Evolutionary conservation across 202 grass and related monocot genomes (phyloP).

Genomic region (Zoysia matrella): DNA sequence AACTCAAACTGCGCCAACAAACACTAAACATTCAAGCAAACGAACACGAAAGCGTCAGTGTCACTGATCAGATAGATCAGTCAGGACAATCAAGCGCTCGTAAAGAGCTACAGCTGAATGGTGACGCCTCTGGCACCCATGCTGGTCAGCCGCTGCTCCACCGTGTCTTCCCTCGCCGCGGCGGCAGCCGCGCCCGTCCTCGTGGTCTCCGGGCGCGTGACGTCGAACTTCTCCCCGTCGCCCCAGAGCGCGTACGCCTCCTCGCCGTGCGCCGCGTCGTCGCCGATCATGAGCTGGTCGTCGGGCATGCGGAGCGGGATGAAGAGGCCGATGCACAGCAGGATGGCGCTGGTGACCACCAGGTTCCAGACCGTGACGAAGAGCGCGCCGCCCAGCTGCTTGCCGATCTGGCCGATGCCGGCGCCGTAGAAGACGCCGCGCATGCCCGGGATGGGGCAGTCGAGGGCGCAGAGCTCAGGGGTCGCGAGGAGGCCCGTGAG

Average conservation of each 20-base stretch:
- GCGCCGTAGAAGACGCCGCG: constrained; percentile 66
- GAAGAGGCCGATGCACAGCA: constrained; percentile 53
- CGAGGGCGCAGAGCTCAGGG: constrained; percentile 56
- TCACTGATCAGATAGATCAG: too few relatives aligned
- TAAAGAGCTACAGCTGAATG: constrained; percentile 51
- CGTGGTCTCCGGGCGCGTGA: constrained; percentile 50
- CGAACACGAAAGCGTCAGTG: too few relatives aligned
- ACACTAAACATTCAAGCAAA: too few relatives aligned
- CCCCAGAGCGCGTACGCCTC: too few relatives aligned
- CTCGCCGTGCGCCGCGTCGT: too few relatives aligned
- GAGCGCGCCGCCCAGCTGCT: constrained; percentile 65
- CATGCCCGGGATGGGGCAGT: constrained; percentile 47
- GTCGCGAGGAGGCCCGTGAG: constrained; percentile 68
- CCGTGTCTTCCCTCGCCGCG: constrained; percentile 23
- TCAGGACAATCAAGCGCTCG: neutral
- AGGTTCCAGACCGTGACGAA: constrained; percentile 66
- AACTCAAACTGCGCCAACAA: constrained; percentile 3
- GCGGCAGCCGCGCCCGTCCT: constrained; percentile 21
- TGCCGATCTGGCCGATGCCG: constrained; percentile 54
- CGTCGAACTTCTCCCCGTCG: too few relatives aligned
- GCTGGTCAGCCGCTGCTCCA: constrained; percentile 35
- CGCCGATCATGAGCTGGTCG: too few relatives aligned
- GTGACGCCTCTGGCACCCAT: constrained; percentile 63
- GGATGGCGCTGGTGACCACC: constrained; percentile 57
- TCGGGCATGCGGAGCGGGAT: constrained; percentile 61